These are phyloP conservation scores for Lavandula angustifolia DNA, from an alignment of 257 asterid species.

Conservation along the genomic window DNA sequence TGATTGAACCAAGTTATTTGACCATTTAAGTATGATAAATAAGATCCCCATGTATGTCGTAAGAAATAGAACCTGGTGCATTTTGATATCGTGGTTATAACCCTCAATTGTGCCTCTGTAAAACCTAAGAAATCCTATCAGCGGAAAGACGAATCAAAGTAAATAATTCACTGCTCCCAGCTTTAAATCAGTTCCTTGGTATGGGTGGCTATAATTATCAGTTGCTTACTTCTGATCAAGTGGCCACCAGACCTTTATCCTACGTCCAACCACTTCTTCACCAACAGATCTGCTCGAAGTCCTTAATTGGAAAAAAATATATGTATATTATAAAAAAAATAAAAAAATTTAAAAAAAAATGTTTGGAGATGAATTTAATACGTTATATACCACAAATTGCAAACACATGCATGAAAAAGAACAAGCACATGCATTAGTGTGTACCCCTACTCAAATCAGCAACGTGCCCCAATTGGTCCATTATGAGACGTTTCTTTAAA, in stretches of 20 bases:
- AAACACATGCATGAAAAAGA: not conserved
- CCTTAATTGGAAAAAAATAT: constrained; percentile 22
- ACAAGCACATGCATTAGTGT: not conserved
- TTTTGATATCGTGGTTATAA: constrained; percentile 28
- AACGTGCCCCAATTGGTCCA: not conserved
- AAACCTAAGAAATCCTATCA: constrained; percentile 32
- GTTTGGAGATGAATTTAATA: not conserved
- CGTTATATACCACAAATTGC: not conserved
- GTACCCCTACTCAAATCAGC: not conserved
- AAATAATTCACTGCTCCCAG: not conserved
- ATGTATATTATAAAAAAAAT: too few relatives aligned
- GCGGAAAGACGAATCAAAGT: constrained; percentile 4
- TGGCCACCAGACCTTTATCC: constrained; percentile 48
- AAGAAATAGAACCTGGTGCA: constrained; percentile 36
- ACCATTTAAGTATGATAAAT: not conserved
- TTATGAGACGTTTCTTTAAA: not conserved
- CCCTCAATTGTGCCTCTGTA: constrained; percentile 34
- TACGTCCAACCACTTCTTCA: constrained; percentile 36
- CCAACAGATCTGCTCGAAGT: constrained; percentile 21
- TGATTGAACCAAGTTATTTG: constrained; percentile 4
- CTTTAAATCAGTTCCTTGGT: not conserved
- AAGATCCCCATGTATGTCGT: not conserved
- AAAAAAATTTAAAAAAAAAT: too few relatives aligned
- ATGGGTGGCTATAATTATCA: not conserved
- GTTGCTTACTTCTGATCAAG: constrained; percentile 39